Percentiles rank a stretch among this genome's conserved stretches.
Conservation (phyloP, 768 basidiomycete genomes). For the Leccinum incarnatum region DNA sequence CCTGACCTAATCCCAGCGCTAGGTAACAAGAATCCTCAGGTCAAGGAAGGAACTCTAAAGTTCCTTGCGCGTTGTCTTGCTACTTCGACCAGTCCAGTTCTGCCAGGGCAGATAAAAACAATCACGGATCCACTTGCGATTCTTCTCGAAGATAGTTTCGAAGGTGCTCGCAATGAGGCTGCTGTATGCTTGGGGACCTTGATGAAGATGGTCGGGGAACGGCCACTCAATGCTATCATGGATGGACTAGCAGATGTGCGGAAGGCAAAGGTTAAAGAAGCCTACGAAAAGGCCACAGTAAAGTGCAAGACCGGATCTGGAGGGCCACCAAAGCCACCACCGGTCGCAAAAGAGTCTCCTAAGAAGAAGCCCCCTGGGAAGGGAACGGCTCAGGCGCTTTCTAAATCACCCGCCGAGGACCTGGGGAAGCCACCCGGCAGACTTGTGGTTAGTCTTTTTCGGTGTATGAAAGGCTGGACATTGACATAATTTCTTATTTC, state of each 20-base stretch:
- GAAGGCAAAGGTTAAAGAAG: slow-evolving; percentile 92
- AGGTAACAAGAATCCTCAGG: slow-evolving; percentile 92
- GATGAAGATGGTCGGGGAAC: slow-evolving; percentile 97
- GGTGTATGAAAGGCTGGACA: neutral
- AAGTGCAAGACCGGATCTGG: slow-evolving; percentile 73
- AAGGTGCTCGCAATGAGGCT: slow-evolving; percentile 88
- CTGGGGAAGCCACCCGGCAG: slow-evolving; percentile 51
- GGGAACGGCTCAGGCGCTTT: slow-evolving; percentile 11
- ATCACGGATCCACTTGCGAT: slow-evolving; percentile 72
- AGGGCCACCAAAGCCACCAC: slow-evolving; percentile 43
- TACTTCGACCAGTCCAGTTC: slow-evolving; percentile 66
- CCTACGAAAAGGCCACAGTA: slow-evolving; percentile 87
- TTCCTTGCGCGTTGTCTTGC: slow-evolving; percentile 80
- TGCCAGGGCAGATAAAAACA: slow-evolving; percentile 74
- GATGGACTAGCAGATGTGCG: slow-evolving; percentile 84
- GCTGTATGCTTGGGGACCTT: slow-evolving; percentile 83
- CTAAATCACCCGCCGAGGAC: slow-evolving; percentile 15
- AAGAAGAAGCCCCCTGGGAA: slow-evolving; percentile 40
- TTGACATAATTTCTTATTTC: slow-evolving; percentile 6
- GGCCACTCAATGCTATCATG: slow-evolving; percentile 82
- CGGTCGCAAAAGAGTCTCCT: slow-evolving; percentile 32
- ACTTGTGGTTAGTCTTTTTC: slow-evolving; percentile 34
- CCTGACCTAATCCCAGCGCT: slow-evolving; percentile 77
- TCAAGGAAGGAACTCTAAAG: slow-evolving; percentile 89
- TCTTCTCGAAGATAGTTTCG: slow-evolving; percentile 84